Conservation (phyloP, 2,329 filamentous ascomycete genomes). For the Plenodomus biglobosus region DNA sequence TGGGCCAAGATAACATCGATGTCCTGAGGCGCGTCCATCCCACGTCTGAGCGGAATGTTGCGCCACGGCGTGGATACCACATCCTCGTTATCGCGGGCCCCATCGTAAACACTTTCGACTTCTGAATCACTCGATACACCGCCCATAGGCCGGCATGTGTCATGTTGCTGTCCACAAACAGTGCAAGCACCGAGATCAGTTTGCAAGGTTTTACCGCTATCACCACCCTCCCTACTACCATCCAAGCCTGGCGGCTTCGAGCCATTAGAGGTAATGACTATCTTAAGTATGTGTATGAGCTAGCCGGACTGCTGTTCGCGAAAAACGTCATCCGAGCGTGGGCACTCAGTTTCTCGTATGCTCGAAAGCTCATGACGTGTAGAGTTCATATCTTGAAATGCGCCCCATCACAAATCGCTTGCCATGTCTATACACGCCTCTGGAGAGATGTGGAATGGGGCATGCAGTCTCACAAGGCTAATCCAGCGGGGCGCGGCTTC, state of each 20-base stretch:
- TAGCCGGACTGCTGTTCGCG: neutral
- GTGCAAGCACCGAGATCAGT: neutral
- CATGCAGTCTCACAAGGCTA: conserved; percentile 23
- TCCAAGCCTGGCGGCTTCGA: neutral
- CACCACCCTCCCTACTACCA: neutral
- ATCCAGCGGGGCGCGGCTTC: conserved; percentile 26
- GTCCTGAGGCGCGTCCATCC: conserved; percentile 1
- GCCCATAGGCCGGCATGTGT: neutral
- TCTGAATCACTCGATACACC: neutral
- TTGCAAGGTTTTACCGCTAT: neutral
- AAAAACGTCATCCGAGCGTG: conserved; percentile 3
- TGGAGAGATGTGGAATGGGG: conserved; percentile 22
- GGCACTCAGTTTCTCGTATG: neutral
- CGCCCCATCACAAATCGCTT: conserved; percentile 34
- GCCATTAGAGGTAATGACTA: neutral
- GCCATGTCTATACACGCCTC: conserved; percentile 17
- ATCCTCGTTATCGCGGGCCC: neutral
- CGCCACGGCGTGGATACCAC: neutral
- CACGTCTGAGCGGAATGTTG: neutral
- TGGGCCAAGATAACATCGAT: conserved; percentile 13
- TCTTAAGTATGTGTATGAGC: neutral
- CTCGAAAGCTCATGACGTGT: neutral
- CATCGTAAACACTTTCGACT: neutral
- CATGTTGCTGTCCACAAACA: neutral
- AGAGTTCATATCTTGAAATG: conserved; percentile 5